Base-by-base conservation (phyloP, 208 protist genomes). In the Acanthamoeba sp. region DNA sequence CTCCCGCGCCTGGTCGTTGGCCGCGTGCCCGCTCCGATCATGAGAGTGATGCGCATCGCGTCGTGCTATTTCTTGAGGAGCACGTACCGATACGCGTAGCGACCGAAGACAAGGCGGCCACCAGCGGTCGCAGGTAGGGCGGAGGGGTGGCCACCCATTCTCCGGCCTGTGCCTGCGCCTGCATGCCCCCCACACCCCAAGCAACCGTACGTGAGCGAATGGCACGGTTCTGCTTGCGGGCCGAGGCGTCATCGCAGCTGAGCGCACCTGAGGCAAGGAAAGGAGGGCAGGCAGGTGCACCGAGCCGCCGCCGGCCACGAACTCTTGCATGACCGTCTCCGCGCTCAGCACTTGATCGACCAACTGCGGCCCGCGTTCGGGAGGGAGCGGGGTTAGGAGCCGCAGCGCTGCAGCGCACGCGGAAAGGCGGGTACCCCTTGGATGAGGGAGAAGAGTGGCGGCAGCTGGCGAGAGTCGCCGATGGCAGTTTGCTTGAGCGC, bases 271-370 rank as follows among this genome's bases (percentile, higher is more conserved):
- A 50, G 71, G 71, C 2, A 82, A 24, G 5, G 71, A 82, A 0
- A 82, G 36, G 10, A 82, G 34, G 40, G 18, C 71, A 2, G 71
- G 36, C 6, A 82, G 71, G 24, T 82, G 71, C 24, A 82, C 40
- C 22, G 71, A 82, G 20, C 71, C 71, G 71, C 71, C 71, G 20
- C 71, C 71, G 9, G 50, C 71, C 36, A 82, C 71, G 32, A 82
- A 82, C 71, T 82, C 71, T 45, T 82, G 71, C 71, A 82, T 82
- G 24, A 82, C 71, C 71, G 71, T 82, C 9, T 82, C 71, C 24
- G 71, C n/a, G 32, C 71, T 82, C 71, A 82, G 24, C 40, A 82
- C 71, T 34, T 82, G 71, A 14, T 40, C 71, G 20, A 82, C 71
- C 71, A 82, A 20, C 71, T 82, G 22, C 10, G 6, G 62, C 5